phyloP scores from a whole-genome alignment of 2,329 filamentous ascomycete genomes.

The Penicillium janthinellum region DNA sequence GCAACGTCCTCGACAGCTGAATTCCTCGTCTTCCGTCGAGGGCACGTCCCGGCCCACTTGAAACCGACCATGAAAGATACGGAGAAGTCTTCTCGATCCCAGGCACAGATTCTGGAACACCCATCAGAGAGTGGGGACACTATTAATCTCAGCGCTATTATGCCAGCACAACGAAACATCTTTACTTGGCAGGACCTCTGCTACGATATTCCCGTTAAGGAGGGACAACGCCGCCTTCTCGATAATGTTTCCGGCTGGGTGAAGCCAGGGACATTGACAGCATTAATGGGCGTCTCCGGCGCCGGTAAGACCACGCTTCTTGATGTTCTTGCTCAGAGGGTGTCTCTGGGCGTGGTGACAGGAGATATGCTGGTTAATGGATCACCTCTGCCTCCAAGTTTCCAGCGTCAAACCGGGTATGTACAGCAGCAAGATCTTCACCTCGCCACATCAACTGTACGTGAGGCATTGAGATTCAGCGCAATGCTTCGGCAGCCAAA shows the following conservation, averaged over 20 bases:
- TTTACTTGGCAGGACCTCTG: constrained; percentile 58
- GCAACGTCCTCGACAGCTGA: constrained; percentile 65
- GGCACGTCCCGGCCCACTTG: constrained; percentile 50
- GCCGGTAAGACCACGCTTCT: constrained; percentile 65
- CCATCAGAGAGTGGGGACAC: no score
- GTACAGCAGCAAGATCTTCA: constrained; percentile 76
- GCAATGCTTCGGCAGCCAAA: constrained; percentile 81
- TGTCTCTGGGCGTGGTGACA: constrained; percentile 63
- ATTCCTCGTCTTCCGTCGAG: constrained; percentile 66
- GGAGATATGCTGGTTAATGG: constrained; percentile 69
- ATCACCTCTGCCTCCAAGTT: constrained; percentile 56
- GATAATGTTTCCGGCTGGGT: constrained; percentile 59
- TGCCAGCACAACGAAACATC: constrained; percentile 41
- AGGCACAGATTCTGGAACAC: background rate
- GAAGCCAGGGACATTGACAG: constrained; percentile 58
- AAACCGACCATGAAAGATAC: constrained; percentile 1
- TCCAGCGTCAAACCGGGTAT: constrained; percentile 67
- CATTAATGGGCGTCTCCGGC: constrained; percentile 64
- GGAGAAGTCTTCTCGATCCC: background rate
- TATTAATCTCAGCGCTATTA: constrained; percentile 1
- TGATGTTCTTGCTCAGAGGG: constrained; percentile 60
- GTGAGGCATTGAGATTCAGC: constrained; percentile 82
- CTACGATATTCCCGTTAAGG: constrained; percentile 57
- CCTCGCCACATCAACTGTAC: constrained; percentile 77
- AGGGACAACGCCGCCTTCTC: constrained; percentile 53